phyloP scores from a whole-genome alignment of 1,284 basidiomycete genomes.

The Ganoderma lingzhi region DNA sequence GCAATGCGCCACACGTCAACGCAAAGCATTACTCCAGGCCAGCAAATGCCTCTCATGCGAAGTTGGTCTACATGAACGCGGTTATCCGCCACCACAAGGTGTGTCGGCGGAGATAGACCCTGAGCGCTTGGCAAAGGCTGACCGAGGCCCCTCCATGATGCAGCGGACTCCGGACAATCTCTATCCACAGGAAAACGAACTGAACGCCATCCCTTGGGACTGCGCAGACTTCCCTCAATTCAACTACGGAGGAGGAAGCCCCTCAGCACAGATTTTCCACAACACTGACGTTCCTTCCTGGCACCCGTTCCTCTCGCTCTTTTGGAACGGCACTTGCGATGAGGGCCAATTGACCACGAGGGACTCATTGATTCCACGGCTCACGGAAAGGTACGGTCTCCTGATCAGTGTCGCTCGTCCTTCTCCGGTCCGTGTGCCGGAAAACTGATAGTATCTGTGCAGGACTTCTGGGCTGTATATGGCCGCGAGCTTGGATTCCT shows the following conservation, averaged over 20 bases:
- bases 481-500: slow-evolving; percentile 51
- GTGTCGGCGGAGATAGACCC: slow-evolving; percentile 9
- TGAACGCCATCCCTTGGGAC: slow-evolving; percentile 53
- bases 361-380: slow-evolving; percentile 56
- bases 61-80: slow-evolving; percentile 48
- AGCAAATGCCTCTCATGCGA: slow-evolving; percentile 34
- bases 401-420: neutral
- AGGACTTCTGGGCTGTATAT: slow-evolving; percentile 64
- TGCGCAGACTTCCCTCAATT: slow-evolving; percentile 48
- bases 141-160: neutral
- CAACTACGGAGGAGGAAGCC: slow-evolving; percentile 47
- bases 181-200: slow-evolving; percentile 53
- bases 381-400: slow-evolving; percentile 52
- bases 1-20: slow-evolving; percentile 58
- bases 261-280: slow-evolving; percentile 47
- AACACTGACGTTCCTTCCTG: slow-evolving; percentile 47
- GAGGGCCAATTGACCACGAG: slow-evolving; percentile 58
- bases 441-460: neutral
- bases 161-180: slow-evolving; percentile 56
- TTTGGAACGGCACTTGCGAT: slow-evolving; percentile 67
- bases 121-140: slow-evolving; percentile 1
- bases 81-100: slow-evolving; percentile 57
- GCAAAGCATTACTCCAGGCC: slow-evolving; percentile 35
- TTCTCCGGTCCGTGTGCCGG: neutral
- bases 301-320: slow-evolving; percentile 50